Base-by-base conservation (phyloP, 495 filamentous ascomycete species). In the Lepidopterella palustris region DNA sequence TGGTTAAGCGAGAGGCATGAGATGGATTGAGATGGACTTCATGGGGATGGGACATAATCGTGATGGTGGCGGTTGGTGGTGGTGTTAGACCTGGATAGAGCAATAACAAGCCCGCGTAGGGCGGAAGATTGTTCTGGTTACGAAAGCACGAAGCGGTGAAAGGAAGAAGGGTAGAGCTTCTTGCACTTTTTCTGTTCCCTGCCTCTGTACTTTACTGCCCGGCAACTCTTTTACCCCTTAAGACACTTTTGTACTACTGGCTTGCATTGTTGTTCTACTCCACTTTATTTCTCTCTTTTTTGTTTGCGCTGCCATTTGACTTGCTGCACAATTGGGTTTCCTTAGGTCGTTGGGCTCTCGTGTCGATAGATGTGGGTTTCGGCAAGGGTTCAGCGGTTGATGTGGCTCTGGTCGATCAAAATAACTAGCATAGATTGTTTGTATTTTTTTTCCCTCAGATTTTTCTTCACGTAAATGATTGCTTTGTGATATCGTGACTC, bases 121-220 rank as follows among this genome's bases (percentile, higher is more conserved):
- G 71, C 69, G 69, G 73, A 78, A 64, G 60, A 70, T 80, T 80
- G 77, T 61, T 68, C 68, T 64, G 58, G 68, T 58, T 57, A 58
- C 62, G 58, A 68, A 67, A 68, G 65, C 64, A 64, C 65, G 61
- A 61, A 50, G 61, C 55, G 61, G 65, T 62, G 61, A 54, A 51
- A 42, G 56, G 32, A 35, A 40, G 25, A 51, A 28, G 28, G 47
- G 47, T 50, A 8, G 47, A 50, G 47, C 47, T n/a, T n/a, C n/a
- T 26, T 50, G 21, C 20, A 50, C 52, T 54, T 54, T 39, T 53
- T 27, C 32, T 54, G 15, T 54, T 40, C 52, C 52, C 55, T 56
- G 61, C 71, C 72, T 76, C 77, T 82, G 78, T 82, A 81, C 72
- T 80, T 79, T 82, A 81, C 75, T 76, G 74, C 74, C 76, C 75